These are phyloP conservation scores for Oryza meyeriana DNA, from an alignment of 176 grass and related monocot species.

Conservation along the genomic window DNA sequence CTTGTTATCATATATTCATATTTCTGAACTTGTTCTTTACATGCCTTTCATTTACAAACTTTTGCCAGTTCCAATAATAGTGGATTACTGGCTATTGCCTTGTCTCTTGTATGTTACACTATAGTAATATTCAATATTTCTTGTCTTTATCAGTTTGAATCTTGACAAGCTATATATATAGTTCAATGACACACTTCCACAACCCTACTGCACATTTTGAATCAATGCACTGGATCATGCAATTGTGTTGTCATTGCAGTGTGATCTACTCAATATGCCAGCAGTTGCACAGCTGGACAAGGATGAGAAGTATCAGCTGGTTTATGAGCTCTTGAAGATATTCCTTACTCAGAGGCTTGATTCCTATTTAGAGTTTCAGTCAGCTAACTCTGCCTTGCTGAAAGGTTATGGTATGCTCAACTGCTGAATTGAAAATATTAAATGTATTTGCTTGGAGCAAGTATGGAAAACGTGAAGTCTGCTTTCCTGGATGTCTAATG, in stretches of 20 bases:
- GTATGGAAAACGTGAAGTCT: not conserved
- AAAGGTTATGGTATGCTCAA: conserved; percentile 61
- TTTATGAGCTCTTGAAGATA: conserved; percentile 82
- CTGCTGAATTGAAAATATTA: not conserved
- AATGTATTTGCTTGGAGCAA: not conserved
- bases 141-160: not conserved
- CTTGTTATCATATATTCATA: not conserved
- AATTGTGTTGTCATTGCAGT: conserved; percentile 59
- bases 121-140: not conserved
- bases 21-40: not conserved
- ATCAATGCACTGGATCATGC: not conserved
- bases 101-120: not conserved
- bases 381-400: conserved; percentile 59
- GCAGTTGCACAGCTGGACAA: conserved; percentile 83
- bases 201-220: not conserved
- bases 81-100: not conserved
- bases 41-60: not conserved
- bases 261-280: conserved; percentile 81
- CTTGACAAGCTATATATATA: not conserved
- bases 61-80: not conserved
- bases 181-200: not conserved
- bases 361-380: conserved; percentile 76
- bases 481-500: conserved; percentile 20
- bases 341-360: conserved; percentile 80
- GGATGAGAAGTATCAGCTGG: conserved; percentile 61